Evolutionary conservation across 2,329 filamentous ascomycete genomes (phyloP).

Genomic region (Penicillium sp.): DNA sequence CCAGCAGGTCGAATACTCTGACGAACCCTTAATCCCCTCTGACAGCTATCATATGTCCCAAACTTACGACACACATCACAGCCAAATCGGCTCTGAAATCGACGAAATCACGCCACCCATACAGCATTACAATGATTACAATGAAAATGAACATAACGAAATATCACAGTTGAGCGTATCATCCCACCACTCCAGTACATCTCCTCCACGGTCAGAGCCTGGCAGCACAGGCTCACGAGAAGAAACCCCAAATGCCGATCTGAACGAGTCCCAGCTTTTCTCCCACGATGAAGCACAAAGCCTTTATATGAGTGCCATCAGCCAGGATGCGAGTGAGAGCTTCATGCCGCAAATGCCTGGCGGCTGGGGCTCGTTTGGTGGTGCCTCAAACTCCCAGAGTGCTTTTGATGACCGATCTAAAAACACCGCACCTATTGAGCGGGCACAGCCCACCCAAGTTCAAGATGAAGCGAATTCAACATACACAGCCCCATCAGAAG

Average conservation of each 20-base stretch:
- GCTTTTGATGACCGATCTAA: constrained; percentile 3
- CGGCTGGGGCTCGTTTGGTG: constrained; percentile 40
- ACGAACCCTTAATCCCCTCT: not conserved
- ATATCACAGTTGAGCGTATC: constrained; percentile 6
- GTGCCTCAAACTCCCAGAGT: constrained; percentile 4
- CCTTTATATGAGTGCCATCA: constrained; percentile 59
- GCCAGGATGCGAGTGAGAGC: constrained; percentile 36
- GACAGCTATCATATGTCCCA: constrained; percentile 2
- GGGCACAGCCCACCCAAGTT: not conserved
- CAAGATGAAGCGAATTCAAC: constrained; percentile 33
- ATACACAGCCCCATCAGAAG: constrained; percentile 22
- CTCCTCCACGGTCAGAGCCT: constrained; percentile 24
- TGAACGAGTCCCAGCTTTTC: constrained; percentile 50
- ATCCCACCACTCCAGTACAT: constrained; percentile 10
- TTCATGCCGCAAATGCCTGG: constrained; percentile 43
- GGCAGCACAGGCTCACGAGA: constrained; percentile 27
- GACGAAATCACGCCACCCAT: not conserved
- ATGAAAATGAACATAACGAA: constrained; percentile 3
- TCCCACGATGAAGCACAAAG: constrained; percentile 53
- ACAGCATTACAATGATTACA: not conserved
- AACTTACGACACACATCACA: not conserved
- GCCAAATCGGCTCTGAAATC: constrained; percentile 5
- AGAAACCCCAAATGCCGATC: constrained; percentile 34
- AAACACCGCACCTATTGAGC: not conserved
- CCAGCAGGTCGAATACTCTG: not conserved